Percentiles rank a stretch among this genome's conserved stretches.
These are phyloP conservation scores for Monosporascus ibericus DNA, from an alignment of 2,329 filamentous ascomycete genomes.

Conservation along the genomic window DNA sequence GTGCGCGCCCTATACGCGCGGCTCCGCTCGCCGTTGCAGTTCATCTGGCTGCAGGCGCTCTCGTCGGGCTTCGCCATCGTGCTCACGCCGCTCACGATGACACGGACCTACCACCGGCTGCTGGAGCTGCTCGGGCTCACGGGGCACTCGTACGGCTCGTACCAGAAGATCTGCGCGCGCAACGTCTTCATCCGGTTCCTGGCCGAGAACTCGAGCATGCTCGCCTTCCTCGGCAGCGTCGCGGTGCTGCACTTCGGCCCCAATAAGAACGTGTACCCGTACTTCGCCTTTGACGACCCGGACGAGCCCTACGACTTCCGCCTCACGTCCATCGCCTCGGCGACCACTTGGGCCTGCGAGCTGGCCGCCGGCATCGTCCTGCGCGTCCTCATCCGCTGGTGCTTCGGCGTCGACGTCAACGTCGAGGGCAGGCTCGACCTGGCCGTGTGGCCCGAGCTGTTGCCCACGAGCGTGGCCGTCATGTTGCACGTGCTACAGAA, in stretches of 20 bases:
- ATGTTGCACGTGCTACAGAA: conserved; percentile 65
- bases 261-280: conserved; percentile 64
- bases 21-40: conserved; percentile 58
- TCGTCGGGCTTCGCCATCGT: conserved; percentile 59
- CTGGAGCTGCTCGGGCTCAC: conserved; percentile 50
- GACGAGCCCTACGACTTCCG: conserved; percentile 52
- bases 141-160: conserved; percentile 53
- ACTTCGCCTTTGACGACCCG: conserved; percentile 57
- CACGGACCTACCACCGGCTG: conserved; percentile 48
- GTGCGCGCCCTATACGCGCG: conserved; percentile 64
- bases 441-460: conserved; percentile 59
- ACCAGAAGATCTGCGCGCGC: conserved; percentile 59
- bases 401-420: conserved; percentile 57
- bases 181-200: conserved; percentile 64
- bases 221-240: conserved; percentile 60
- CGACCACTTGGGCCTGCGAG: conserved; percentile 63
- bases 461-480: conserved; percentile 60
- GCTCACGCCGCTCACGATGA: conserved; percentile 59
- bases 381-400: conserved; percentile 49
- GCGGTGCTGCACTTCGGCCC: conserved; percentile 60
- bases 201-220: conserved; percentile 63
- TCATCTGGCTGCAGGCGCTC: conserved; percentile 58
- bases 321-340: conserved; percentile 57
- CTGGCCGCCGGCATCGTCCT: conserved; percentile 56
- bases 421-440: conserved; percentile 60